Conservation (phyloP, 176 grass and related monocot species). For the Lolium multiflorum region DNA sequence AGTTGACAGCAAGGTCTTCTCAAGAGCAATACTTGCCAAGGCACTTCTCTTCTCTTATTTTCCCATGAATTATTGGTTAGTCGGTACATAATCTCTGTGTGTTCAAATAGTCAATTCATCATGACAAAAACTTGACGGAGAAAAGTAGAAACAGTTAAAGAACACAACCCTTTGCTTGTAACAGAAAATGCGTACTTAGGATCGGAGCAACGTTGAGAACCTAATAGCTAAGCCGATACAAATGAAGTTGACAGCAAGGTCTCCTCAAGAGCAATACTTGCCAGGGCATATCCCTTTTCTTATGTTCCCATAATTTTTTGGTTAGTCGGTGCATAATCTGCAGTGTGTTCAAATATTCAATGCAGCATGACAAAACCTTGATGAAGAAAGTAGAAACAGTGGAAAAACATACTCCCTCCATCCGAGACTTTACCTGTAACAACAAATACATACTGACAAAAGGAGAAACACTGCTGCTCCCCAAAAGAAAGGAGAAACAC, state of each 20-base stretch:
- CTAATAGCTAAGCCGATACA: too few relatives aligned
- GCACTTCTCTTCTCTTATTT: constrained; percentile 40
- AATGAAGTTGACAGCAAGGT: too few relatives aligned
- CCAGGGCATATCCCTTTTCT: too few relatives aligned
- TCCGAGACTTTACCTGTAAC: not conserved
- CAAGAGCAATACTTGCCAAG: constrained; percentile 93
- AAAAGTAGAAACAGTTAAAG: constrained; percentile 14
- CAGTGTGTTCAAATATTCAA: too few relatives aligned
- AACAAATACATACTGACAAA: not conserved
- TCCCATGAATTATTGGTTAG: not conserved
- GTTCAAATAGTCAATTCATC: not conserved
- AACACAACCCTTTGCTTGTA: not conserved
- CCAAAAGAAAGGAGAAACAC: too few relatives aligned
- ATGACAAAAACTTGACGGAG: not conserved
- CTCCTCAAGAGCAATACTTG: too few relatives aligned
- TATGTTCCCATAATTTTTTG: too few relatives aligned
- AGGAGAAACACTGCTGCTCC: too few relatives aligned
- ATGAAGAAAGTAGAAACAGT: constrained; percentile 6
- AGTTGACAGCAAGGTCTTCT: constrained; percentile 81
- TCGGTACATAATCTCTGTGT: not conserved
- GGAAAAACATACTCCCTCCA: not conserved
- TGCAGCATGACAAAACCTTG: too few relatives aligned
- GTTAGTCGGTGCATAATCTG: too few relatives aligned
- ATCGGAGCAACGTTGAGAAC: too few relatives aligned
- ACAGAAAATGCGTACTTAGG: not conserved